Evolutionary conservation across 2,329 filamentous ascomycete species (phyloP).

Genomic region (Diaporthe helianthi): DNA sequence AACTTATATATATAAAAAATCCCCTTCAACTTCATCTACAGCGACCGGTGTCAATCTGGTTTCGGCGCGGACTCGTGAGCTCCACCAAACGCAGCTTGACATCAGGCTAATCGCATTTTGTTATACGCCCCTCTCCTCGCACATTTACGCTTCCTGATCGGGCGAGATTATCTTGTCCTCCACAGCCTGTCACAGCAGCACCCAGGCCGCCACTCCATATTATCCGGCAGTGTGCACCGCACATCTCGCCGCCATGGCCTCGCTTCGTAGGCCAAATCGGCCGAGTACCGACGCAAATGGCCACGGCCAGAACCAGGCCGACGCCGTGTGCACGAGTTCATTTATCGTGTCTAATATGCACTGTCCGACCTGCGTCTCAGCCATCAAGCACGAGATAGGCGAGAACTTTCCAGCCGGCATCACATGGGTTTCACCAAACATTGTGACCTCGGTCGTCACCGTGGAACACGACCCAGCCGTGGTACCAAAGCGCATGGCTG

Average conservation of each 20-base stretch:
- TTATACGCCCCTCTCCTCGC: neutral
- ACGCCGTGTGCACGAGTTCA: constrained; percentile 56
- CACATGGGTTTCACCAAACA: constrained; percentile 71
- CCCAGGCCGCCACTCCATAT: constrained; percentile 9
- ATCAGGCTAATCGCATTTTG: constrained; percentile 23
- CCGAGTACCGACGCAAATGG: constrained; percentile 5
- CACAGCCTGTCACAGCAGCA: constrained; percentile 1
- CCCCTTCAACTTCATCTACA: neutral
- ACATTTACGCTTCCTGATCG: constrained; percentile 19
- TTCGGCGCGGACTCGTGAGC: neutral
- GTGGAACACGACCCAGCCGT: constrained; percentile 60
- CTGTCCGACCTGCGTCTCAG: constrained; percentile 75
- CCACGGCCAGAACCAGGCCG: constrained; percentile 3
- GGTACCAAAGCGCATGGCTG: constrained; percentile 51
- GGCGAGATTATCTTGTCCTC: constrained; percentile 11
- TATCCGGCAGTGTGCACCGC: constrained; percentile 29
- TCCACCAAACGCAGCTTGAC: constrained; percentile 1
- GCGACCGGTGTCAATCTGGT: neutral
- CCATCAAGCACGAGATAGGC: constrained; percentile 66
- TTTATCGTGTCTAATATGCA: constrained; percentile 78
- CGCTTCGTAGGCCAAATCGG: constrained; percentile 37
- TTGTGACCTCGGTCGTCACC: constrained; percentile 74
- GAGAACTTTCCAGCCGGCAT: constrained; percentile 53
- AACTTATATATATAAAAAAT: neutral
- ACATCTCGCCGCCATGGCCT: constrained; percentile 35